phyloP scores from a whole-genome alignment of 1,139 yeast species.

The Magnusiomyces sp. region DNA sequence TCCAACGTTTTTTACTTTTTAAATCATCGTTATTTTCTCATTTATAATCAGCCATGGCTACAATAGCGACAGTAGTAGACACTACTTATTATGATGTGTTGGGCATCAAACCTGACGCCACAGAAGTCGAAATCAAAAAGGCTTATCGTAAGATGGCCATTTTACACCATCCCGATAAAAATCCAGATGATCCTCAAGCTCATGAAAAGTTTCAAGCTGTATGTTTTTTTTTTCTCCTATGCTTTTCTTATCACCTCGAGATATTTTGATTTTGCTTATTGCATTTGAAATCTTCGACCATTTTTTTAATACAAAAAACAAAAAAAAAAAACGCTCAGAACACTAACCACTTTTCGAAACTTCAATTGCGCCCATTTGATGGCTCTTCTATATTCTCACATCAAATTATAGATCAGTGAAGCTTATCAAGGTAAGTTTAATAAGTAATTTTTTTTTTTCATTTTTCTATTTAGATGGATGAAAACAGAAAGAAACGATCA shows the following conservation, averaged over 20 bases:
- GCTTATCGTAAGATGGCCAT: constrained; percentile 90
- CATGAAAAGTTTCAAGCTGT: constrained; percentile 48
- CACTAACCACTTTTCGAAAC: not conserved
- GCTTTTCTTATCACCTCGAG: not conserved
- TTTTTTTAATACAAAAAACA: too few species aligned
- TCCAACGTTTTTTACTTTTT: too few species aligned
- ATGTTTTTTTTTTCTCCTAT: not conserved
- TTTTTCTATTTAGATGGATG: too few species aligned
- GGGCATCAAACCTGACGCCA: constrained; percentile 61
- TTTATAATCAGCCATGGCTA: not conserved
- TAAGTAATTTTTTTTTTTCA: constrained; percentile 14
- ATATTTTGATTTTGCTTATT: not conserved
- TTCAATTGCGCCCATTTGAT: not conserved
- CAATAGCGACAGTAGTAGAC: constrained; percentile 57
- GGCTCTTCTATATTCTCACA: not conserved
- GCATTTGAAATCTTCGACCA: too few species aligned
- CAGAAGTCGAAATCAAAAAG: constrained; percentile 77
- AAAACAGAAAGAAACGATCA: too few species aligned
- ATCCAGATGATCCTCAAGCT: constrained; percentile 79
- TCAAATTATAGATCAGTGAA: constrained; percentile 23
- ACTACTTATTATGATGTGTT: constrained; percentile 80
- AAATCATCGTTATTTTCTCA: not conserved
- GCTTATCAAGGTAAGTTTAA: constrained; percentile 26
- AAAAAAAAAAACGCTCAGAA: too few species aligned
- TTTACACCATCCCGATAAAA: constrained; percentile 89